Conservation (phyloP, 306 rosid genomes). For the apple (Malus domestica) region ASM211411v1 NC_041799.1:1182501-1183000, state of each 20-base stretch:
- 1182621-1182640: conserved; percentile 74
- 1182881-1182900: conserved; percentile 75
- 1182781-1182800: conserved; percentile 82
- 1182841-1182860: conserved; percentile 74
- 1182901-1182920: conserved; percentile 88
- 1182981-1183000: conserved; percentile 86
- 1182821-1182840: conserved; percentile 81
- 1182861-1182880: conserved; percentile 84
- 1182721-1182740: conserved; percentile 59
- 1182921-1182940: conserved; percentile 71
- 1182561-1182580: conserved; percentile 87
- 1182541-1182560: conserved; percentile 69
- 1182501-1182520: conserved; percentile 75
- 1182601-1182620: conserved; percentile 89
- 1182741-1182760: conserved; percentile 93
- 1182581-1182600: conserved; percentile 78
- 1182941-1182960: conserved; percentile 66
- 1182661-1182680: conserved; percentile 88
- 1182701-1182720: conserved; percentile 59
- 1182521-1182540: conserved; percentile 93
- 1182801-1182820: conserved; percentile 58
- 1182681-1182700: conserved; percentile 94
- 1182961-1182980: conserved; percentile 76
- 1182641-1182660: conserved; percentile 88
- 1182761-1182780: conserved; percentile 95